phyloP scores from a whole-genome alignment of 768 basidiomycete species.

The Albatrellus ellisii region DNA sequence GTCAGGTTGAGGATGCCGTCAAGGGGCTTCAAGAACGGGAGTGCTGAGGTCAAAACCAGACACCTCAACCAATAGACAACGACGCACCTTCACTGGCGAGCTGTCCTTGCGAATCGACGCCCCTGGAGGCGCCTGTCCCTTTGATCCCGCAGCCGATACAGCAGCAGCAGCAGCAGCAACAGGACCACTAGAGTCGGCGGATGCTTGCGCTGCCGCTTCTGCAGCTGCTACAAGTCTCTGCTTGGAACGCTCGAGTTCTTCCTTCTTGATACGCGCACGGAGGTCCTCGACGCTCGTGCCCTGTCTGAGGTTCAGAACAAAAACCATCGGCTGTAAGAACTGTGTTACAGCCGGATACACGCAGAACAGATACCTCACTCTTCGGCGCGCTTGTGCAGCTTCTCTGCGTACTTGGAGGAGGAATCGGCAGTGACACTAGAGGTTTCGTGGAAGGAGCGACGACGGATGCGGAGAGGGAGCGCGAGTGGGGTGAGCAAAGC shows the following conservation, averaged over 20 bases:
- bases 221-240: constrained; percentile 7
- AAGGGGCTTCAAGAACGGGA: constrained; percentile 44
- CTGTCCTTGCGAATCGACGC: constrained; percentile 38
- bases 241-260: constrained; percentile 4
- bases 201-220: constrained; percentile 10
- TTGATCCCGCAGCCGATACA: constrained; percentile 6
- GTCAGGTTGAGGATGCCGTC: constrained; percentile 69
- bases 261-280: constrained; percentile 1
- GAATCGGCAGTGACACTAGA: constrained; percentile 15
- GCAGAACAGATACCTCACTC: constrained; percentile 35
- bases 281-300: constrained; percentile 8
- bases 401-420: constrained; percentile 52
- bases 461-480: background rate
- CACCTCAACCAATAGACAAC: background rate
- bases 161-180: constrained; percentile 3
- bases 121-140: constrained; percentile 5
- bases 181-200: too few species aligned
- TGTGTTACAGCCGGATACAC: constrained; percentile 4
- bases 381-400: constrained; percentile 47
- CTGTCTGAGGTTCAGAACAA: constrained; percentile 2
- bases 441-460: background rate
- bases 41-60: constrained; percentile 2
- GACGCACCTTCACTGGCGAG: constrained; percentile 50
- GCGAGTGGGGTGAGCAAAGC: background rate
- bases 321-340: background rate